phyloP scores from a whole-genome alignment of 2,329 filamentous ascomycete genomes.

The Ophiostoma quercus region DNA sequence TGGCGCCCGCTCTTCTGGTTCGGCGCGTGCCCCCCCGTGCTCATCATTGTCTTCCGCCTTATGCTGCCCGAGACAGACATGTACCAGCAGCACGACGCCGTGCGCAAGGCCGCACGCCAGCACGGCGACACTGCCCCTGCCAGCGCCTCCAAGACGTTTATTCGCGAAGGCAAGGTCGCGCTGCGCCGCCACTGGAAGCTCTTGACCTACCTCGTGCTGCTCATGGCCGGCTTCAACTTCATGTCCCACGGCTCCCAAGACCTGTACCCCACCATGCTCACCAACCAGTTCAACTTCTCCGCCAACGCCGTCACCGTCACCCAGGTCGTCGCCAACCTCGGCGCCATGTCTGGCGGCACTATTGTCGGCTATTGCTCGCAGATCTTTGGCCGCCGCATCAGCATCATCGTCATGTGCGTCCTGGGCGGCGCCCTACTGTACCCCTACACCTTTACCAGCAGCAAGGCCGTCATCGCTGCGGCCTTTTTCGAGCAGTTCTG shows the following conservation, averaged over 20 bases:
- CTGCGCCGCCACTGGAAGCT: constrained; percentile 74
- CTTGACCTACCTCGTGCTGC: constrained; percentile 70
- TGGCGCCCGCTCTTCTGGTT: constrained; percentile 78
- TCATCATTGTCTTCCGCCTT: constrained; percentile 28
- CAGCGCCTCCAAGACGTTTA: constrained; percentile 61
- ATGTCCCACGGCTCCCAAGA: constrained; percentile 67
- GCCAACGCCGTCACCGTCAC: constrained; percentile 33
- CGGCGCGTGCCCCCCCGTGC: constrained; percentile 60
- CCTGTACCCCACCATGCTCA: constrained; percentile 71
- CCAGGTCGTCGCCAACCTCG: constrained; percentile 73
- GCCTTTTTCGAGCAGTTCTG: constrained; percentile 68
- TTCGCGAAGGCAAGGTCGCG: constrained; percentile 64
- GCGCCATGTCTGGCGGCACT: constrained; percentile 68
- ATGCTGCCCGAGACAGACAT: constrained; percentile 28
- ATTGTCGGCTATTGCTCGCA: constrained; percentile 71
- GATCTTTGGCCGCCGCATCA: constrained; percentile 65
- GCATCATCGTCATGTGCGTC: constrained; percentile 57
- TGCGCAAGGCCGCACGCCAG: constrained; percentile 48
- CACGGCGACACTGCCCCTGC: constrained; percentile 43
- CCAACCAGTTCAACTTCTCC: constrained; percentile 29
- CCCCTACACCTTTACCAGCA: constrained; percentile 63
- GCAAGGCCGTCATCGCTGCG: constrained; percentile 55
- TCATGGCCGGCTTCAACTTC: constrained; percentile 90
- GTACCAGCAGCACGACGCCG: constrained; percentile 26
- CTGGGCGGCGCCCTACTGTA: constrained; percentile 60